A percentile compares a stretch with the other conserved stretches of the same genome.
Evolutionary conservation across 306 rosid genomes (phyloP).

Genomic region (Fragaria nilgerrensis): DNA sequence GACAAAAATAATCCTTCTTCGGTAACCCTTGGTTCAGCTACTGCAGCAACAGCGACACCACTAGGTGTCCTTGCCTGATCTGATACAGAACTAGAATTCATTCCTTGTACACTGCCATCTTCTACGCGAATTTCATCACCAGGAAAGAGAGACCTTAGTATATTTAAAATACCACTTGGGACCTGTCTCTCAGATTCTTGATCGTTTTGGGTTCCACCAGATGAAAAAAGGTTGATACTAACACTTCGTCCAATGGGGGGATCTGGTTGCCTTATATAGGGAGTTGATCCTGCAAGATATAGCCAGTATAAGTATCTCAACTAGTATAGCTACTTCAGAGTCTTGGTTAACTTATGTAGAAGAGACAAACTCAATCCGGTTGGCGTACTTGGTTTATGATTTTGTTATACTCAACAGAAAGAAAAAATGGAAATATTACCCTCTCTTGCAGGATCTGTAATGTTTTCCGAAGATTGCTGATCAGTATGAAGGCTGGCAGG

Average conservation of each 20-base stretch:
- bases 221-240: constrained; percentile 61
- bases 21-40: constrained; percentile 59
- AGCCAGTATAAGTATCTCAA: constrained; percentile 18
- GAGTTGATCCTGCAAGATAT: constrained; percentile 52
- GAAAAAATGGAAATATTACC: constrained; percentile 48
- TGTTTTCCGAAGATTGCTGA: constrained; percentile 40
- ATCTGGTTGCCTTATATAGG: constrained; percentile 45
- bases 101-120: constrained; percentile 60
- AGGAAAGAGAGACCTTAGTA: constrained; percentile 69
- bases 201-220: constrained; percentile 64
- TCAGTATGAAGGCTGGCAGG: constrained; percentile 30
- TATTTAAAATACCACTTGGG: constrained; percentile 57
- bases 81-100: constrained; percentile 35
- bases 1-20: constrained; percentile 86
- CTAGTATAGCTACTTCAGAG: background rate
- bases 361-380: background rate
- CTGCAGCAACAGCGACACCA: constrained; percentile 39
- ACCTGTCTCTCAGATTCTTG: constrained; percentile 72
- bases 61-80: constrained; percentile 54
- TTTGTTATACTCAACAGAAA: too few species aligned
- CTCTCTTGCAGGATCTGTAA: constrained; percentile 58
- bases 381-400: too few species aligned
- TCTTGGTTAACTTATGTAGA: constrained; percentile 2
- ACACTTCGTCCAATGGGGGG: constrained; percentile 51
- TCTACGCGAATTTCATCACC: constrained; percentile 87